phyloP scores from a whole-genome alignment of 768 basidiomycete species.

The Agaricus sinodeliciosus region DNA sequence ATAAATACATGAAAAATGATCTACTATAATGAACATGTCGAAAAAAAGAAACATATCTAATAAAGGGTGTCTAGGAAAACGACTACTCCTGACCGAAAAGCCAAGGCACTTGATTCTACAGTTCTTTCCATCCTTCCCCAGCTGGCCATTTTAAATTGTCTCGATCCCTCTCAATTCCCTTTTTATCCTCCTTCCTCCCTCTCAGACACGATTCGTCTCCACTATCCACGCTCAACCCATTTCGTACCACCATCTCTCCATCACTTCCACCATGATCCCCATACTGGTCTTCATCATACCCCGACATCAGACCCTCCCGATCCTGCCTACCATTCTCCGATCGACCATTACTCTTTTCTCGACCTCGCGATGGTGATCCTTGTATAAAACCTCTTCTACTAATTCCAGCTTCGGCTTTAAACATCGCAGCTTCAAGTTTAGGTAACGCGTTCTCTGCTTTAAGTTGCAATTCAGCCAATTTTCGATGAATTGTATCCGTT shows the following conservation, averaged over 20 bases:
- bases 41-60: no score
- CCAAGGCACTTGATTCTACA: constrained; percentile 15
- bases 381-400: constrained; percentile 51
- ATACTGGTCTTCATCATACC: constrained; percentile 24
- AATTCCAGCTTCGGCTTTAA: constrained; percentile 67
- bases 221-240: constrained; percentile 19
- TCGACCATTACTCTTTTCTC: constrained; percentile 21
- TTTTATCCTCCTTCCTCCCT: constrained; percentile 7
- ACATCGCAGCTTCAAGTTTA: constrained; percentile 54
- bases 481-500: constrained; percentile 29
- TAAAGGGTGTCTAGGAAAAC: no score
- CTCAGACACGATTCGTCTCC: constrained; percentile 11
- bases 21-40: no score
- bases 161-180: constrained; percentile 22
- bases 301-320: constrained; percentile 28
- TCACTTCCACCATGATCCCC: not conserved
- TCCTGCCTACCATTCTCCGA: constrained; percentile 17
- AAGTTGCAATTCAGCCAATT: constrained; percentile 32
- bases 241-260: constrained; percentile 22
- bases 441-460: constrained; percentile 31
- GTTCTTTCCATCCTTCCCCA: constrained; percentile 47
- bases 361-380: not conserved
- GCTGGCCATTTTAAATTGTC: constrained; percentile 59
- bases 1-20: no score
- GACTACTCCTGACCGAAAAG: no score